Percentiles rank a stretch among this genome's conserved stretches.
phyloP scores from a whole-genome alignment of 2,329 filamentous ascomycete genomes.

The Cercospora canescens region DNA sequence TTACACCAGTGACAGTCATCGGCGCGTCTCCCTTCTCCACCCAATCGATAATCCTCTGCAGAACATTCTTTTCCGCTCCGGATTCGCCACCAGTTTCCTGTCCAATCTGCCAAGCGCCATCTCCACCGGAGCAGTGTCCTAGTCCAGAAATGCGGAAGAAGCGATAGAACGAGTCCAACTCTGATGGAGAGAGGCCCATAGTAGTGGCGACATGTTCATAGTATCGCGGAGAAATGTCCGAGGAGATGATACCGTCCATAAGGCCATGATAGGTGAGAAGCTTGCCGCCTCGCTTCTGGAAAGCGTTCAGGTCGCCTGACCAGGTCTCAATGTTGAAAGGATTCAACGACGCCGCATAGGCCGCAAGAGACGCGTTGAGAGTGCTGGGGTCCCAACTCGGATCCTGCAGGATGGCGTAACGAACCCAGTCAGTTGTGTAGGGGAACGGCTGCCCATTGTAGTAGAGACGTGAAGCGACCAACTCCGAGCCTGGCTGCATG shows the following conservation, averaged over 20 bases:
- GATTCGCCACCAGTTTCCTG: conserved; percentile 28
- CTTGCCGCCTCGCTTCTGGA: conserved; percentile 45
- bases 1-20: conserved; percentile 39
- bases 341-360: conserved; percentile 36
- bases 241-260: conserved; percentile 42
- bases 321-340: conserved; percentile 43
- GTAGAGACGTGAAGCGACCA: conserved; percentile 35
- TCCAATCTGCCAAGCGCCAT: conserved; percentile 44
- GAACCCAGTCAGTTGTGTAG: conserved; percentile 50
- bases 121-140: conserved; percentile 51
- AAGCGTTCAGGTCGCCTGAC: conserved; percentile 43
- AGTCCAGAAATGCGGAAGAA: conserved; percentile 55
- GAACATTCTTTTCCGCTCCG: conserved; percentile 44
- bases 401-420: conserved; percentile 50
- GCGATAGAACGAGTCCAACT: conserved; percentile 55
- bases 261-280: conserved; percentile 47
- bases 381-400: conserved; percentile 42
- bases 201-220: conserved; percentile 45
- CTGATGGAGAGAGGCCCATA: conserved; percentile 48
- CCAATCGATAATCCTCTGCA: conserved; percentile 46
- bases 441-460: conserved; percentile 43
- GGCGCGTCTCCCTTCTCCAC: conserved; percentile 36
- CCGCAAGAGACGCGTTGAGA: conserved; percentile 40
- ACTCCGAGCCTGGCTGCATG: conserved; percentile 51
- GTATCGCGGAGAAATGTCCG: conserved; percentile 47